Percentiles rank a stretch among this genome's conserved stretches.
Evolutionary conservation across 2,329 filamentous ascomycete genomes (phyloP).

Genomic region (Aspergillus floridensis): DNA sequence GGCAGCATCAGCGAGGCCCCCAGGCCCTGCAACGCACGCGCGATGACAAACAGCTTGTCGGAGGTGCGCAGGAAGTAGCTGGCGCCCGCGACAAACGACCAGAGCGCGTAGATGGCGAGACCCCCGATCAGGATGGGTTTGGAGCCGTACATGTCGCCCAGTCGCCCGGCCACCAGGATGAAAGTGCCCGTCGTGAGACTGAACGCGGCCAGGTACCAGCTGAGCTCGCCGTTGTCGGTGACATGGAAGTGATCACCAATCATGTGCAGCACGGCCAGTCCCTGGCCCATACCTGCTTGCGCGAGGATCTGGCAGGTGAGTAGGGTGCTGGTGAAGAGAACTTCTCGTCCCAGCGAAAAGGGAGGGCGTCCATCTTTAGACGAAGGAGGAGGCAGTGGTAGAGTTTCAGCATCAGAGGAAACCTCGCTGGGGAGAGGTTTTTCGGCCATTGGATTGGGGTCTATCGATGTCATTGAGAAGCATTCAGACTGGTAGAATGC

Average conservation of each 20-base stretch:
- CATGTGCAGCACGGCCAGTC: neutral
- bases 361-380: too few species aligned
- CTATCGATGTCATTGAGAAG: too few species aligned
- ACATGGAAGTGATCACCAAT: neutral
- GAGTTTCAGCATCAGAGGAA: too few species aligned
- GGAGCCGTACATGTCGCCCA: conserved; percentile 39
- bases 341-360: too few species aligned
- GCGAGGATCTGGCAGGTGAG: too few species aligned
- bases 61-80: conserved; percentile 21
- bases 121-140: conserved; percentile 34
- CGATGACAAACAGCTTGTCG: conserved; percentile 47
- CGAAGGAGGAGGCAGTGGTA: too few species aligned
- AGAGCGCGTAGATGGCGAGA: conserved; percentile 33
- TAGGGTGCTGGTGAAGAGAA: too few species aligned
- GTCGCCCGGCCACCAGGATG: conserved; percentile 21
- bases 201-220: conserved; percentile 1
- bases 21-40: conserved; percentile 53
- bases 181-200: conserved; percentile 1
- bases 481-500: too few species aligned
- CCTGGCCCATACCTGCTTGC: too few species aligned
- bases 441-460: too few species aligned
- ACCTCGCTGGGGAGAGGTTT: too few species aligned
- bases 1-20: conserved; percentile 64
- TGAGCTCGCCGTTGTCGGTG: neutral
- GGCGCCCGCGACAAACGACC: conserved; percentile 33